Evolutionary conservation across 192 early-diverging fungal genomes (phyloP).

Genomic region (Gamsiella multidivaricata): DNA sequence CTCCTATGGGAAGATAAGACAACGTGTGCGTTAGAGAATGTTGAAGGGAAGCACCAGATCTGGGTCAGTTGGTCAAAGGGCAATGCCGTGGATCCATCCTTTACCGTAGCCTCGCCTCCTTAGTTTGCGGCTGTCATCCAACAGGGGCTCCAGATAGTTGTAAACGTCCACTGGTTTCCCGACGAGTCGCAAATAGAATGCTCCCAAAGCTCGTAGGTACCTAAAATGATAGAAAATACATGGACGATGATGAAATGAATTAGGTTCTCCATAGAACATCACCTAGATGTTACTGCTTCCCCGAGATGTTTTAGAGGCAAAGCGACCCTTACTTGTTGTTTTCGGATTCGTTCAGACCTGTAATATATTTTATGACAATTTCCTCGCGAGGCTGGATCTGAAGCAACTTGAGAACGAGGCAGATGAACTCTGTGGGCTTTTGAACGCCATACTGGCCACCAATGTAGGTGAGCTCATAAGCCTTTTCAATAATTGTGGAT

Average conservation of each 20-base stretch:
- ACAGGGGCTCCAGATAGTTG: slow-evolving; percentile 83
- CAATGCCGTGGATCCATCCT: no score
- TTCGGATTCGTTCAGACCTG: slow-evolving; percentile 47
- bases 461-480: slow-evolving; percentile 74
- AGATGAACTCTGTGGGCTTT: slow-evolving; percentile 92
- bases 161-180: slow-evolving; percentile 84
- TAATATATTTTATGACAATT: slow-evolving; percentile 87
- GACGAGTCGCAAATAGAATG: slow-evolving; percentile 90
- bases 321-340: slow-evolving; percentile 38
- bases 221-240: slow-evolving; percentile 26
- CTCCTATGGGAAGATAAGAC: slow-evolving; percentile 12
- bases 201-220: slow-evolving; percentile 88
- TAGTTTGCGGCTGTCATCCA: slow-evolving; percentile 90
- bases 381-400: slow-evolving; percentile 92
- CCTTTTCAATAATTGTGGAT: slow-evolving; percentile 91
- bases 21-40: background rate
- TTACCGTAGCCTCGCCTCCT: slow-evolving; percentile 65
- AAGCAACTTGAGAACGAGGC: slow-evolving; percentile 87
- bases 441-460: slow-evolving; percentile 90
- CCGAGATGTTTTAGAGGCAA: background rate
- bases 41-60: background rate
- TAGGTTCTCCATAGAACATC: background rate
- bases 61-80: no score
- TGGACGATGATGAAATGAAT: background rate
- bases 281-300: background rate